A percentile compares a stretch with the other conserved stretches of the same genome.
Conservation (phyloP, 306 rosid species). For the barrel medic (Medicago truncatula) region DNA sequence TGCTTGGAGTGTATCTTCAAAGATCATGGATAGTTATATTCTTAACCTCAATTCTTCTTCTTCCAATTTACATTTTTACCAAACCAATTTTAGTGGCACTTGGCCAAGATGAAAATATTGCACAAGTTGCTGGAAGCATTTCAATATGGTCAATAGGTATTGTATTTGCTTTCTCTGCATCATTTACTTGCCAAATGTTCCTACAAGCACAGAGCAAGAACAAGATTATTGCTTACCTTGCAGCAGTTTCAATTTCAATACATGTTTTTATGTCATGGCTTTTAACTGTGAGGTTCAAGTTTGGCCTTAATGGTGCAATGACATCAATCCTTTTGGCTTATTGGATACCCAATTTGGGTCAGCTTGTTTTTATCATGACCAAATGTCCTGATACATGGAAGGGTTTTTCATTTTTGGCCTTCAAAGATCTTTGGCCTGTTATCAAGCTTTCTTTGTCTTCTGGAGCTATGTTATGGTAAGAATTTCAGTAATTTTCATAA, state of each 20-base stretch:
- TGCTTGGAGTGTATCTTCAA: conserved; percentile 73
- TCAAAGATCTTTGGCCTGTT: conserved; percentile 66
- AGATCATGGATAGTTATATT: conserved; percentile 70
- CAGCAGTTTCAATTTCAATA: conserved; percentile 53
- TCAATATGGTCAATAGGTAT: conserved; percentile 59
- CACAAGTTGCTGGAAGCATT: conserved; percentile 56
- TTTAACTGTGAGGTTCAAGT: conserved; percentile 53
- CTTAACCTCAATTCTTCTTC: conserved; percentile 42
- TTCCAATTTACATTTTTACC: conserved; percentile 59
- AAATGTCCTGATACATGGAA: conserved; percentile 70
- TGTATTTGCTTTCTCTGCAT: conserved; percentile 45
- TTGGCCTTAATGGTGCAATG: conserved; percentile 68
- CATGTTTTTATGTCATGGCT: conserved; percentile 64
- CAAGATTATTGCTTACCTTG: conserved; percentile 57
- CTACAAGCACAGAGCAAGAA: conserved; percentile 74
- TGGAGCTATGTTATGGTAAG: conserved; percentile 72
- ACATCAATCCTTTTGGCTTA: conserved; percentile 52
- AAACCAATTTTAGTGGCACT: conserved; percentile 54
- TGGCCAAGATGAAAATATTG: conserved; percentile 56
- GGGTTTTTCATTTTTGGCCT: conserved; percentile 63
- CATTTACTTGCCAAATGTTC: conserved; percentile 68
- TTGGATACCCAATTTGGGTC: conserved; percentile 66
- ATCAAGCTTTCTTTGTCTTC: conserved; percentile 68
- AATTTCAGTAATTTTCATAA: neutral
- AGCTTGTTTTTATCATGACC: conserved; percentile 49